These are phyloP conservation scores for Oenanthe javanica DNA, from an alignment of 140 eudicot genomes.

Conservation along the genomic window DNA sequence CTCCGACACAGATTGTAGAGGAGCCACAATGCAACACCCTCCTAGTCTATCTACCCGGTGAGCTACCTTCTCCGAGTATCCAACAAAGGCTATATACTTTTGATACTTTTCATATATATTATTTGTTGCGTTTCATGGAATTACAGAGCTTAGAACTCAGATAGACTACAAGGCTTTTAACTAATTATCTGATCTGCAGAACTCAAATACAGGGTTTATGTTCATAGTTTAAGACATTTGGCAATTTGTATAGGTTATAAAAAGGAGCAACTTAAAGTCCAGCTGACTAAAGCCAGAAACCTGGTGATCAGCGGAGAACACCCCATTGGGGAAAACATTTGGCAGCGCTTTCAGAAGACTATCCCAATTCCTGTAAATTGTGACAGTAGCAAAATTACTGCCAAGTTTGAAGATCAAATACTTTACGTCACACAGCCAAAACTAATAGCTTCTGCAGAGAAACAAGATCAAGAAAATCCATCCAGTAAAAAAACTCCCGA, in stretches of 20 bases:
- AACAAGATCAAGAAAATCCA: background rate
- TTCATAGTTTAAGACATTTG: too few species aligned
- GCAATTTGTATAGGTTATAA: constrained; percentile 30
- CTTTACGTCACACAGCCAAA: constrained; percentile 55
- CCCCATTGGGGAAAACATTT: too few species aligned
- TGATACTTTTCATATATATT: background rate
- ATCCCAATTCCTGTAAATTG: constrained; percentile 45
- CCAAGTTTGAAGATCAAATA: constrained; percentile 56
- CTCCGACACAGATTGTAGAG: constrained; percentile 40
- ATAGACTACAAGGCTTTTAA: background rate
- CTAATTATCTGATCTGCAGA: background rate
- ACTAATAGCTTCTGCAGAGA: constrained; percentile 33
- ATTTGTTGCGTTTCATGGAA: background rate
- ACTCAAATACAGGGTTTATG: background rate
- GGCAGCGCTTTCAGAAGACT: constrained; percentile 34
- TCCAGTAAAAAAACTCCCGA: background rate
- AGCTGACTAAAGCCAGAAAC: constrained; percentile 30
- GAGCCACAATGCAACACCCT: constrained; percentile 64
- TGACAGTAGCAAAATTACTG: constrained; percentile 46
- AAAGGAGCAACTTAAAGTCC: constrained; percentile 70
- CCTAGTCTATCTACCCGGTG: constrained; percentile 61
- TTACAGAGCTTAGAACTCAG: background rate
- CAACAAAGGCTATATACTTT: background rate
- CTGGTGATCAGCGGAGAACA: too few species aligned
- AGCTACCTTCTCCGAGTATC: background rate